These are phyloP conservation scores for Pulveroboletus ravenelii DNA, from an alignment of 768 basidiomycete species.

Conservation along the genomic window DNA sequence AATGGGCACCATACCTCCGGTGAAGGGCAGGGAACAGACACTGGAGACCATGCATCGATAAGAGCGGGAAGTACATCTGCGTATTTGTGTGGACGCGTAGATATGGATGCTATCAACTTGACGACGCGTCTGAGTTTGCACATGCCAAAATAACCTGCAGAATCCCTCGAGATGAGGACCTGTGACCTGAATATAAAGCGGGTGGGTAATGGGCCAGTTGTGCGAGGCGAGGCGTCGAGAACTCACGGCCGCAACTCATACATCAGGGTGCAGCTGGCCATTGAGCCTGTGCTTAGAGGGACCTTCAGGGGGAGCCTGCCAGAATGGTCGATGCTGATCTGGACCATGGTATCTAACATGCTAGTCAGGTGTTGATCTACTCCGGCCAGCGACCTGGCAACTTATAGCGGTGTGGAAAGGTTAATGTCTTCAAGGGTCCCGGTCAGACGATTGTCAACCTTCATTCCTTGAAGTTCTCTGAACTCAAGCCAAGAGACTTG, in stretches of 20 bases:
- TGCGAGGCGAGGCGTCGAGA: neutral
- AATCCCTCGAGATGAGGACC: neutral
- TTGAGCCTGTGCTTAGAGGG: neutral
- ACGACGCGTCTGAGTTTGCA: conserved; percentile 10
- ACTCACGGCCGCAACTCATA: conserved; percentile 5
- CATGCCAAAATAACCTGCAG: conserved; percentile 13
- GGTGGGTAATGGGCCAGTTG: conserved; percentile 8
- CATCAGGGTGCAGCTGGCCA: conserved; percentile 4
- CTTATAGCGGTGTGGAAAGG: too few relatives aligned
- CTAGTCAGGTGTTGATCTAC: neutral
- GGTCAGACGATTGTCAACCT: too few relatives aligned
- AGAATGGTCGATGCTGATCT: too few relatives aligned
- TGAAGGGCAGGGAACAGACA: neutral
- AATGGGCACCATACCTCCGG: too few relatives aligned
- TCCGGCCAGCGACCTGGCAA: too few relatives aligned
- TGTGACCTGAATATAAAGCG: conserved; percentile 6
- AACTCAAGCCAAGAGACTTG: too few relatives aligned
- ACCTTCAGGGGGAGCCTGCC: too few relatives aligned
- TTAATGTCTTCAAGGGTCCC: too few relatives aligned
- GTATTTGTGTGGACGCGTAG: neutral
- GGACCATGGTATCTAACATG: too few relatives aligned
- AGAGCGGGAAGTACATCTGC: neutral
- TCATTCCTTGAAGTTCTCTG: too few relatives aligned
- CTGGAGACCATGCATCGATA: neutral
- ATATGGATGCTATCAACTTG: conserved; percentile 10